phyloP scores from a whole-genome alignment of 2,329 filamentous ascomycete genomes.

The Cadophora luteo-olivacea region DNA sequence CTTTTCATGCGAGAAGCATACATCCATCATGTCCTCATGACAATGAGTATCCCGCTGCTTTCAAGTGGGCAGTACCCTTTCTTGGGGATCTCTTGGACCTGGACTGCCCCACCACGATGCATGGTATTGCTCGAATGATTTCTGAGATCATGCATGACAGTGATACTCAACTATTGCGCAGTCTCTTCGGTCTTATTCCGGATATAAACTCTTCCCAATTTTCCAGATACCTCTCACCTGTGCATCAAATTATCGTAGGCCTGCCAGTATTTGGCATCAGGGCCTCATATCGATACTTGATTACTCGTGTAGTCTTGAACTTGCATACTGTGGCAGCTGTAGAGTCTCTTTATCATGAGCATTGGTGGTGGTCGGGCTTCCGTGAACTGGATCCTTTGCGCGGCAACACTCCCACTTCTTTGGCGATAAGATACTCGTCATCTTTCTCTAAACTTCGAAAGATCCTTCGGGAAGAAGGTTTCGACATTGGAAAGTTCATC shows the following conservation, averaged over 20 bases:
- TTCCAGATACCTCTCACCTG: background rate
- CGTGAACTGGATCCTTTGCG: background rate
- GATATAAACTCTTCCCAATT: background rate
- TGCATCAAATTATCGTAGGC: background rate
- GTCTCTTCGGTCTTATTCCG: background rate
- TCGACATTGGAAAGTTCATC: background rate
- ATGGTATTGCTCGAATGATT: background rate
- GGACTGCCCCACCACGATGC: background rate
- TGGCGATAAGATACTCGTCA: background rate
- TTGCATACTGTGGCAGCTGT: background rate
- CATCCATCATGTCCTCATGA: background rate
- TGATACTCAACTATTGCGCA: background rate
- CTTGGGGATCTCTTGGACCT: background rate
- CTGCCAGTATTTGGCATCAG: background rate
- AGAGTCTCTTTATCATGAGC: background rate
- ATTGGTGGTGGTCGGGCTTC: too few species aligned
- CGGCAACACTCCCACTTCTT: background rate
- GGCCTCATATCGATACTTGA: background rate
- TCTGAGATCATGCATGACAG: background rate
- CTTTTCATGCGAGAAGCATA: too few species aligned
- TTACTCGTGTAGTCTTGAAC: background rate
- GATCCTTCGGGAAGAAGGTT: background rate
- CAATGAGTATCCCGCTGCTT: background rate
- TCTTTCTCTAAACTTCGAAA: background rate
- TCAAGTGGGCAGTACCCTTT: background rate